Evolutionary conservation across 768 basidiomycete genomes (phyloP), one percentile per base, ranked within the genome.

Genomic region (Tubosaeta sp.): DNA sequence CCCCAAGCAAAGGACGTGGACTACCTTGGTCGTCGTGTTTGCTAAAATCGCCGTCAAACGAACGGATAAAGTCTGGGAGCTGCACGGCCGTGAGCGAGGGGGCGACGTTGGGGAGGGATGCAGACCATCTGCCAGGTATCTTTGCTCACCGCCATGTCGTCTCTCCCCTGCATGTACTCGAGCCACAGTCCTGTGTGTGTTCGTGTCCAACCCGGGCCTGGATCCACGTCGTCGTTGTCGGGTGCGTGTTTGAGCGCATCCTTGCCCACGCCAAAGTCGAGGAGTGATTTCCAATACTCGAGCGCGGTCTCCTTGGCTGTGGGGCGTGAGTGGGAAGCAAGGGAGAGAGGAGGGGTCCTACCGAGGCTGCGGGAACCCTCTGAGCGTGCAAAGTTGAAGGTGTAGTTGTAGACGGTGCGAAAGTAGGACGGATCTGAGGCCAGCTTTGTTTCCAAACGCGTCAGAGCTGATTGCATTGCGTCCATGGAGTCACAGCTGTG

Each of bases 81-180:
- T 92, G 63, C 39, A 52, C 4, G 51, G 50, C 14, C 43, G 29
- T 31, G 35, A 26, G 44, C 33, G 47, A 22, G 48, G 27, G 34
- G 43, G 71, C 32, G 34, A 10, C 17, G 10, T 9, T 22, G 39
- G 39, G 39, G 39, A 7, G 12, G 10, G 19, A 54, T 83, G 39
- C 45, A 88, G 3, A 44, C 91, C 90, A 93, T 92, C 47, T 76
- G 69, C 91, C 91, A 93, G 16, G 88, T 89, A 71, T 92, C 91
- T 71, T 88, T 90, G 71, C 88, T 92, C 31, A 95, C 78, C 5
- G 89, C 91, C 64, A 86, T 87, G 19, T 74, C 74, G 1, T 82
- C 83, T 57, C 80, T 84, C 63, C 78, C 72, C 8, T 46, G 55
- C 65, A 94, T 67, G 65, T 83, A 95, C n/a, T 85, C 82, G 60